phyloP scores from a whole-genome alignment of 768 basidiomycete genomes.

The Trametes elegans region DNA sequence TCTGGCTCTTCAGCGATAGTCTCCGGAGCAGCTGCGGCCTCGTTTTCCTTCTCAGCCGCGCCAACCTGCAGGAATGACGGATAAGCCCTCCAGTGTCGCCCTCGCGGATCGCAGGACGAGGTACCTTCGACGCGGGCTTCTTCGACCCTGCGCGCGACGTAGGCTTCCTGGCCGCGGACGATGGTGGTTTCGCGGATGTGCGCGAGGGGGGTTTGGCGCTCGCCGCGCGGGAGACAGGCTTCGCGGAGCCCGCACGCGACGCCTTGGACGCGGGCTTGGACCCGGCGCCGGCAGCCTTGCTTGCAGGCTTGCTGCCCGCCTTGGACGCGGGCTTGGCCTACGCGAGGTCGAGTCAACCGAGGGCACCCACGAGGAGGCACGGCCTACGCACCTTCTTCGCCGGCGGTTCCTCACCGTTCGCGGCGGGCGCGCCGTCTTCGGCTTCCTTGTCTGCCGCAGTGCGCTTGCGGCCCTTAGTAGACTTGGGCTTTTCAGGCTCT shows the following conservation, averaged over 20 bases:
- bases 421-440: slow-evolving; percentile 38
- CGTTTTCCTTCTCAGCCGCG: slow-evolving; percentile 33
- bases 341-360: not conserved
- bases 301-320: slow-evolving; percentile 33
- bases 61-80: slow-evolving; percentile 28
- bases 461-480: slow-evolving; percentile 55
- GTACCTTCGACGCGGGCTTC: slow-evolving; percentile 65
- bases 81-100: not conserved
- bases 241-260: slow-evolving; percentile 26
- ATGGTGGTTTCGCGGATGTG: slow-evolving; percentile 35
- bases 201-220: slow-evolving; percentile 39
- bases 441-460: slow-evolving; percentile 39
- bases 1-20: slow-evolving; percentile 58
- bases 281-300: slow-evolving; percentile 30
- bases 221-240: slow-evolving; percentile 41
- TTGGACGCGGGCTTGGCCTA: slow-evolving; percentile 46
- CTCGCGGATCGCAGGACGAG: not conserved
- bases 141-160: slow-evolving; percentile 57
- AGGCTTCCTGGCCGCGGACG: slow-evolving; percentile 48
- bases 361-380: slow-evolving; percentile 10
- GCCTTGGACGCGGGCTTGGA: slow-evolving; percentile 37
- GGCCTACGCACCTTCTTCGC: slow-evolving; percentile 57
- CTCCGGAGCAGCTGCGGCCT: slow-evolving; percentile 37
- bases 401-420: slow-evolving; percentile 45
- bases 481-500: slow-evolving; percentile 35